phyloP scores from a whole-genome alignment of 139 green algal genomes.

The Pleodorina starrii region DNA sequence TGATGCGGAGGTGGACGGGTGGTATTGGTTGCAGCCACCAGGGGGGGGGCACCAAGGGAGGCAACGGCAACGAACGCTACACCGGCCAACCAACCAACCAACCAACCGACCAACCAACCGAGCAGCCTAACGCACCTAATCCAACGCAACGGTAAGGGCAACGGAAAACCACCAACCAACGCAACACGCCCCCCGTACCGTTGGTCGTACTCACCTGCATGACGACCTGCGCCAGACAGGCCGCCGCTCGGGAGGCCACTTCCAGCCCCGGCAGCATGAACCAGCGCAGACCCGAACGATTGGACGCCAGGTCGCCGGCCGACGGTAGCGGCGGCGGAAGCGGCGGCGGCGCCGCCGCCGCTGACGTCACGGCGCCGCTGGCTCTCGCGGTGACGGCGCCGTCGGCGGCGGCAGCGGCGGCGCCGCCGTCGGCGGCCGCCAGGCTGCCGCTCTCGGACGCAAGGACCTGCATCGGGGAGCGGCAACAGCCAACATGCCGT shows the following conservation, averaged over 20 bases:
- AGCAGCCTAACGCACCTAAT: too few species aligned
- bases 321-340: not conserved
- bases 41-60: too few species aligned
- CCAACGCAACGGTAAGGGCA: too few species aligned
- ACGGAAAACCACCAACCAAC: not conserved
- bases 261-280: conserved; percentile 24
- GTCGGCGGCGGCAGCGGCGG: not conserved
- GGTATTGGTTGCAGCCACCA: too few species aligned
- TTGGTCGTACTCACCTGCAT: not conserved
- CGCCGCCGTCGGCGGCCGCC: not conserved
- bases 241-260: not conserved
- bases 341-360: not conserved
- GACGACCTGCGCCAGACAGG: not conserved
- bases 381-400: not conserved
- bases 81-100: too few species aligned
- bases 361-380: not conserved
- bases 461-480: too few species aligned
- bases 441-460: not conserved
- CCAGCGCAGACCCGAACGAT: not conserved
- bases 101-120: too few species aligned
- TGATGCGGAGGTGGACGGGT: too few species aligned
- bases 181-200: too few species aligned
- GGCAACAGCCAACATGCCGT: too few species aligned
- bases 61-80: too few species aligned
- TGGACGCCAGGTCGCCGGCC: not conserved